phyloP scores from a whole-genome alignment of 495 filamentous ascomycete genomes.

The Hypoxylon rickii region DNA sequence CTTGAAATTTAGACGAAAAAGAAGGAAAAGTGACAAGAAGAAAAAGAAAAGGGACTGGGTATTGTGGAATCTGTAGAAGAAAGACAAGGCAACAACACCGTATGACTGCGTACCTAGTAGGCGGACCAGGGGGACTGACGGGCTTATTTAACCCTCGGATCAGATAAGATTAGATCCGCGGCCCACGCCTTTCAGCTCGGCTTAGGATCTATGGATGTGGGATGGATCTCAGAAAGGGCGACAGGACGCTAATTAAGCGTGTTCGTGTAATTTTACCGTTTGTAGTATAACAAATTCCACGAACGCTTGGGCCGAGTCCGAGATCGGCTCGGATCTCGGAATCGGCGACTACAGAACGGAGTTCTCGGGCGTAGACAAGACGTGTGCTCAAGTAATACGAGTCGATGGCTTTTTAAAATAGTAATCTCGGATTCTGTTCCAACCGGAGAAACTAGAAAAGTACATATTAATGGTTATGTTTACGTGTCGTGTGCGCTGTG shows the following conservation, averaged over 20 bases:
- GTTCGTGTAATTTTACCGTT: background rate
- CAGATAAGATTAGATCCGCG: slow-evolving; percentile 41
- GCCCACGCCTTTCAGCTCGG: slow-evolving; percentile 6
- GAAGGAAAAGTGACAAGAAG: background rate
- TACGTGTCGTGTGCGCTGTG: too few relatives aligned
- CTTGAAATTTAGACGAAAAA: background rate
- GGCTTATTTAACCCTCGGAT: slow-evolving; percentile 19
- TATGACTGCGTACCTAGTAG: background rate
- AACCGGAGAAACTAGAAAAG: too few relatives aligned
- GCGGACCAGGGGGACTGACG: background rate
- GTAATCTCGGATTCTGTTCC: too few relatives aligned
- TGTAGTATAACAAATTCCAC: background rate
- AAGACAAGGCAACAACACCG: background rate
- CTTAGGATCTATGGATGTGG: background rate
- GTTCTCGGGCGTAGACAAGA: too few relatives aligned
- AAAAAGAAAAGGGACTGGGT: background rate
- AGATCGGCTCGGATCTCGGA: slow-evolving; percentile 33
- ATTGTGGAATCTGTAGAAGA: background rate
- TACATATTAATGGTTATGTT: too few relatives aligned
- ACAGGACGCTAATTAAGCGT: slow-evolving; percentile 3
- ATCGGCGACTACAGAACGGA: slow-evolving; percentile 15
- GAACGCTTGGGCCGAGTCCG: slow-evolving; percentile 26
- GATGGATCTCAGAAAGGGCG: background rate
- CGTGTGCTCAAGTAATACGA: too few relatives aligned
- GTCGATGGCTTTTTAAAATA: too few relatives aligned